Conservation (phyloP, 768 basidiomycete genomes). For the Lyophyllum decastes region DNA sequence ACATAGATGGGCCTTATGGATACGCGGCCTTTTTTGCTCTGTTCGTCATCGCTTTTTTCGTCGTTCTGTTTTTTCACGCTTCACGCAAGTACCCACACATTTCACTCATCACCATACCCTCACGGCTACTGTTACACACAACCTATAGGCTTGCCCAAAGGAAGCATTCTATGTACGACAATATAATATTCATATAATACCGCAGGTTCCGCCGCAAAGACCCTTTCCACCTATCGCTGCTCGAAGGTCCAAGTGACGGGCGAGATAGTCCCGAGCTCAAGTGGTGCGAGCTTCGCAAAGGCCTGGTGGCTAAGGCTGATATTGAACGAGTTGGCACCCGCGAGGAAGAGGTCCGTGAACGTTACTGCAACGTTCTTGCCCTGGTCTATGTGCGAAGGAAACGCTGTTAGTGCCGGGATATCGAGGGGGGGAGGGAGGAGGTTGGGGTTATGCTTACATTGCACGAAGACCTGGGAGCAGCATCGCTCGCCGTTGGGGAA, state of each 20-base stretch:
- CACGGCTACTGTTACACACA: background rate
- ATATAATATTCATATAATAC: background rate
- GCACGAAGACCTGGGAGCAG: constrained; percentile 6
- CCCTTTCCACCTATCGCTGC: no score
- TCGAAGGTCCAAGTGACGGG: constrained; percentile 9
- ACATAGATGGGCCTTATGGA: background rate
- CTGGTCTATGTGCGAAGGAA: background rate
- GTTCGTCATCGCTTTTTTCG: background rate
- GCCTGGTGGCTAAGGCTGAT: constrained; percentile 16
- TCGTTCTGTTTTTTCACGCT: no score
- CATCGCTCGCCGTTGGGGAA: constrained; percentile 14
- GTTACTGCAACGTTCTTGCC: background rate
- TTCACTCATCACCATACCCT: background rate
- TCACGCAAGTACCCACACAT: no score
- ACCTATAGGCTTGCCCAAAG: background rate
- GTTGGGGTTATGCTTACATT: constrained; percentile 5
- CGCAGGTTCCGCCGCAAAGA: no score
- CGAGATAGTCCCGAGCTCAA: constrained; percentile 14
- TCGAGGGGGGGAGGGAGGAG: background rate
- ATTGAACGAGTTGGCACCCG: constrained; percentile 8
- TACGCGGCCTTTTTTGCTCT: no score
- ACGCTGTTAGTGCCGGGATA: background rate
- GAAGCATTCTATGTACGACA: background rate
- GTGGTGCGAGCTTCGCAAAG: constrained; percentile 8
- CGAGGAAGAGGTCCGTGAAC: constrained; percentile 10